Evolutionary conservation across 371 early-diverging fungal genomes (phyloP).

Genomic region (Rhizopus sp.): DNA sequence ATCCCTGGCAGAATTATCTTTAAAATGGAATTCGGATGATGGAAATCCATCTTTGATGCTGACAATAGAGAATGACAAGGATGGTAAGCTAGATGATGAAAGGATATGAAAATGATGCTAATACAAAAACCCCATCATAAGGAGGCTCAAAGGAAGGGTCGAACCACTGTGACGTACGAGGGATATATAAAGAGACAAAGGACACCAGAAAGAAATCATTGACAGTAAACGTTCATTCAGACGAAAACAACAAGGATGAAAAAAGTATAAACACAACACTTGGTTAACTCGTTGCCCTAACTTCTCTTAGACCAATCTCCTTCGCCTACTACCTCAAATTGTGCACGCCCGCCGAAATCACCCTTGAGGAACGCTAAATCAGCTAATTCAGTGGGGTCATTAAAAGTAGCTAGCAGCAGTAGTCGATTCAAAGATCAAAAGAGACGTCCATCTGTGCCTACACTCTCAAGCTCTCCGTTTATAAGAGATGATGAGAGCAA

Average conservation of each 20-base stretch:
- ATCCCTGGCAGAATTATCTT: conserved; percentile 19
- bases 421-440: conserved; percentile 11
- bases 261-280: background rate
- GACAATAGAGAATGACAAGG: background rate
- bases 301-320: background rate
- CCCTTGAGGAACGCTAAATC: conserved; percentile 25
- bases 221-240: no score
- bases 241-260: background rate
- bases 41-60: background rate
- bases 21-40: background rate
- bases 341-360: conserved; percentile 37
- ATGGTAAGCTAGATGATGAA: background rate
- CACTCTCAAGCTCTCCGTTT: background rate
- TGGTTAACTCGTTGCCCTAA: background rate
- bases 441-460: conserved; percentile 20
- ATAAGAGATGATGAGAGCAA: conserved; percentile 1
- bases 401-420: background rate
- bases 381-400: background rate
- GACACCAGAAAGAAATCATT: no score
- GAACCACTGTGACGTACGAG: no score
- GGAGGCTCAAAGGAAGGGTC: no score
- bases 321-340: background rate
- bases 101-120: no score
- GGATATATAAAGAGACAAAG: no score
- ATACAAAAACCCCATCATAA: no score